These are phyloP conservation scores for Erigeron canadensis DNA, from an alignment of 129 eudicot species.

Conservation along the genomic window DNA sequence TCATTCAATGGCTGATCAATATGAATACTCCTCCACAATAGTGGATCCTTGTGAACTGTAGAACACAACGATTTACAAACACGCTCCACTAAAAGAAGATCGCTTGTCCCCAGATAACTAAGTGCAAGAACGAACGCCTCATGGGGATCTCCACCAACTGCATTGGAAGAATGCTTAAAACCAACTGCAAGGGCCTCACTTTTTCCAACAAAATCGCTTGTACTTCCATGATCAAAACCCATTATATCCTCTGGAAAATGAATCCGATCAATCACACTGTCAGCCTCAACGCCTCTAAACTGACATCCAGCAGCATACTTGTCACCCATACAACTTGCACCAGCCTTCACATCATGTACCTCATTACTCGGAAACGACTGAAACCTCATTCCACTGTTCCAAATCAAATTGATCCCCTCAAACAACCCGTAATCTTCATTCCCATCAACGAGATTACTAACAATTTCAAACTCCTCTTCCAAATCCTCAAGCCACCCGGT, in stretches of 20 bases:
- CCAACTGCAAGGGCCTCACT: slow-evolving; percentile 15
- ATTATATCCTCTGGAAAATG: slow-evolving; percentile 4
- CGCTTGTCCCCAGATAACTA: slow-evolving; percentile 31
- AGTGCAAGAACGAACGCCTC: slow-evolving; percentile 38
- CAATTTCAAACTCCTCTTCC: slow-evolving; percentile 53
- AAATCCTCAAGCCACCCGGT: slow-evolving; percentile 77
- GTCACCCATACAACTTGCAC: slow-evolving; percentile 22
- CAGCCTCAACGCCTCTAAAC: slow-evolving; percentile 14
- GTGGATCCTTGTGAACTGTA: slow-evolving; percentile 30
- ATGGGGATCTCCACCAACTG: slow-evolving; percentile 35
- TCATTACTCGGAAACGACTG: slow-evolving; percentile 41
- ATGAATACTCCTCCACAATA: slow-evolving; percentile 38
- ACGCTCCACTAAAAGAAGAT: slow-evolving; percentile 33
- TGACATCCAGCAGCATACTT: neutral
- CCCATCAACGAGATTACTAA: slow-evolving; percentile 27
- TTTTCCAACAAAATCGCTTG: slow-evolving; percentile 15
- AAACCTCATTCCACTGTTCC: slow-evolving; percentile 43
- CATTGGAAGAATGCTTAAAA: slow-evolving; percentile 6
- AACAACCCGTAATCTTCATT: slow-evolving; percentile 48
- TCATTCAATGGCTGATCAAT: slow-evolving; percentile 38
- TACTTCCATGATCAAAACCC: slow-evolving; percentile 30
- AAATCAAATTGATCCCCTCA: slow-evolving; percentile 50
- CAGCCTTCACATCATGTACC: slow-evolving; percentile 39
- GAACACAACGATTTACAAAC: slow-evolving; percentile 30
- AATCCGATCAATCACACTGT: neutral